Evolutionary conservation across 306 rosid species (phyloP).

Genomic region (Vicia villosa): DNA sequence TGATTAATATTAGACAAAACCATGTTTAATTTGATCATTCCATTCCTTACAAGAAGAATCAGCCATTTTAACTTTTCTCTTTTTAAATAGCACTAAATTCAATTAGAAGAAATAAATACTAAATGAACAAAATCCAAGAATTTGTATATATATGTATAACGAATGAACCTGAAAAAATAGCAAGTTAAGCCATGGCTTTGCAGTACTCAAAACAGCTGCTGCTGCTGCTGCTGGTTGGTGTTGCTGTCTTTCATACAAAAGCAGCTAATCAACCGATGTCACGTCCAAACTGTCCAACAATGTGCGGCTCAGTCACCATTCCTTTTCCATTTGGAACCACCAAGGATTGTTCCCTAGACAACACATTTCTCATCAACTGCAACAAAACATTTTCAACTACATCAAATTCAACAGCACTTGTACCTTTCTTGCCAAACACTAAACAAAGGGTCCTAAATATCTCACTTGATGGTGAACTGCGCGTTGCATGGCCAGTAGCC

Average conservation of each 20-base stretch:
- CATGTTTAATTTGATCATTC: background rate
- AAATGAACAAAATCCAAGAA: background rate
- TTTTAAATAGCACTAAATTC: background rate
- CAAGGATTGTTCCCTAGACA: slow-evolving; percentile 21
- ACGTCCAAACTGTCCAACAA: slow-evolving; percentile 6
- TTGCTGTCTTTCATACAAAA: background rate
- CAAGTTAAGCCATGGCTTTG: background rate
- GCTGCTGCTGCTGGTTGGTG: background rate
- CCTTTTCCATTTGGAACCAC: slow-evolving; percentile 43
- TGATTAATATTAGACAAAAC: background rate
- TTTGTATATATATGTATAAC: background rate
- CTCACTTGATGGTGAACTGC: slow-evolving; percentile 36
- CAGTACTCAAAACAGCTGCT: background rate
- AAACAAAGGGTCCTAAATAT: background rate
- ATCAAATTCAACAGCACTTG: background rate
- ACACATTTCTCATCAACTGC: slow-evolving; percentile 33
- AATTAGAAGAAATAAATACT: background rate
- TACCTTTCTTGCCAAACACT: background rate
- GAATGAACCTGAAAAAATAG: background rate
- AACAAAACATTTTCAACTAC: background rate
- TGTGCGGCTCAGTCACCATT: background rate
- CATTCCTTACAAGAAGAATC: background rate
- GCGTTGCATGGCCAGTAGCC: background rate
- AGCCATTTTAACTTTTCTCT: background rate
- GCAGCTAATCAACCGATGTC: background rate